phyloP scores from a whole-genome alignment of 139 green algal species.

The Marvania coccoides region DNA sequence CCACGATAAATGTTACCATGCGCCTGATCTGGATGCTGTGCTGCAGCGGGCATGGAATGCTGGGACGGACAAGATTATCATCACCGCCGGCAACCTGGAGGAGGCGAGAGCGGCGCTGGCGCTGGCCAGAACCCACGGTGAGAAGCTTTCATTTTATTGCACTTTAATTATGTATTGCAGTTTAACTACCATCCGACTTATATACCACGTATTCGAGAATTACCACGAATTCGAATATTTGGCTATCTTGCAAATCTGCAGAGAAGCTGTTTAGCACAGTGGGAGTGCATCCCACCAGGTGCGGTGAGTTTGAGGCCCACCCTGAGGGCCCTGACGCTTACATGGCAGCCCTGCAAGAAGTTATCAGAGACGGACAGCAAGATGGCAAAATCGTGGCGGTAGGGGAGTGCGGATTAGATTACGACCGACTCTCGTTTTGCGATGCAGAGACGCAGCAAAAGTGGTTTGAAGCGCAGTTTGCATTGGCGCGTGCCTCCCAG shows the following conservation, averaged over 20 bases:
- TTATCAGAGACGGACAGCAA: conserved; percentile 36
- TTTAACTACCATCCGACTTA: neutral
- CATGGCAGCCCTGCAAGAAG: conserved; percentile 29
- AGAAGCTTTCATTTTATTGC: neutral
- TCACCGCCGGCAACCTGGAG: conserved; percentile 57
- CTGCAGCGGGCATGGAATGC: conserved; percentile 47
- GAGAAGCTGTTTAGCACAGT: conserved; percentile 69
- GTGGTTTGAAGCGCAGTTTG: conserved; percentile 67
- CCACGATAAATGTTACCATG: conserved; percentile 55
- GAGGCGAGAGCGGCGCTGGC: conserved; percentile 48
- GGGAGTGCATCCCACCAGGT: conserved; percentile 81
- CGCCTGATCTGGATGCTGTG: conserved; percentile 48
- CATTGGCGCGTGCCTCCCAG: conserved; percentile 34
- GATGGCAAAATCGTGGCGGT: conserved; percentile 77
- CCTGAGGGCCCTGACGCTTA: conserved; percentile 40
- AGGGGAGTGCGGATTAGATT: conserved; percentile 78
- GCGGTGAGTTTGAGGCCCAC: conserved; percentile 56
- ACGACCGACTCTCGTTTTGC: conserved; percentile 76
- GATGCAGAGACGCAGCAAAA: conserved; percentile 47
- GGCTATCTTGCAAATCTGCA: conserved; percentile 11
- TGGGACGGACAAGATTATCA: conserved; percentile 58
- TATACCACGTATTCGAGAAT: neutral
- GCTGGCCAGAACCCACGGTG: conserved; percentile 33
- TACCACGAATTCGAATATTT: neutral
- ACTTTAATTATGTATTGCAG: too few relatives aligned